Evolutionary conservation across 768 basidiomycete species (phyloP), one percentile per base, ranked within the genome.

Genomic region (Filobasidium floriforme): DNA sequence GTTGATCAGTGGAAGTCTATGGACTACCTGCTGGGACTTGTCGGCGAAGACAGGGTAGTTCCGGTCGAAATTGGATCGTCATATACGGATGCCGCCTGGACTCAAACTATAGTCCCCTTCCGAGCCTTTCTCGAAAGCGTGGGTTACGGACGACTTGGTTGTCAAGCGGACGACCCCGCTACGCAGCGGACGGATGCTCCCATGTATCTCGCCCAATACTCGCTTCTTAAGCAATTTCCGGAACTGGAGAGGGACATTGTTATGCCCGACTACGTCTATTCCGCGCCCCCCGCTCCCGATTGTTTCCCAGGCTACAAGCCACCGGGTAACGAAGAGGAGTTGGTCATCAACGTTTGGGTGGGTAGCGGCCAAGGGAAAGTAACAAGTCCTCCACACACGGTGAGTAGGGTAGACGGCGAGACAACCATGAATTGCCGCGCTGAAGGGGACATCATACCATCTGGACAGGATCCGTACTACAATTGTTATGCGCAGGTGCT

Each of bases 401-500:
- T 85, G 73, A 66, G 90, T 86, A 4, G 3, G 32, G 32, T 9
- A 37, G 32, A 37, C 32, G 32, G 32, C 28, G 1, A 37, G 26
- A 19, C 29, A 32, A 15, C 37, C 19, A 28, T 62, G 15, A 62
- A 24, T 43, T 12, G 1, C 43, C 44, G 43, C 29, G 61, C 40
- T 62, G 44, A 43, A 9, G 10, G 43, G 12, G 15, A 26, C n/a
- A 62, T 51, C 3, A 28, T 18, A 62, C 29, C 3, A 28, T 18
- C 68, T 43, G 1, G 5, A 12, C 66, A 94, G 91, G 94, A 99
- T 74, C 93, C 93, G 2, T 96, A 87, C 79, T 90, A 85, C 80
- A 99, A 99, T 76, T 83, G 88, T 68, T 98, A 90, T 76, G 86
- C 87, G 0, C 96, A 98, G 81, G 83, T 96, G 7, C 87, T 89